Conservation (phyloP, 768 basidiomycete genomes). For the Podaxis carcinomalis region DNA sequence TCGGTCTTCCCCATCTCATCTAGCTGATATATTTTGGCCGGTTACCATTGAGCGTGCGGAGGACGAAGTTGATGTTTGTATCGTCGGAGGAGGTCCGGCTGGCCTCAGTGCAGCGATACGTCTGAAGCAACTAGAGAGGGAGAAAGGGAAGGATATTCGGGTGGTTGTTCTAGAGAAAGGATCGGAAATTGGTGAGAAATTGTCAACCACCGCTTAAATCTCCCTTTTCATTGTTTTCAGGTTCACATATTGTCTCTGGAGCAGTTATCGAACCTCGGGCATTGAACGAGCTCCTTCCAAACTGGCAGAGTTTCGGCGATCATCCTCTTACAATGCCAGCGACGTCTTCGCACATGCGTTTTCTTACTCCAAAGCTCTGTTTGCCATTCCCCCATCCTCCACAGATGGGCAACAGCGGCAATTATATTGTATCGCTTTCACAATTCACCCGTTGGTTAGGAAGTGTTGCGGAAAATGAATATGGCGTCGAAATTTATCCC, state of each 20-base stretch:
- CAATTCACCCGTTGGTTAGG: constrained; percentile 89
- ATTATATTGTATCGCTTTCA: constrained; percentile 89
- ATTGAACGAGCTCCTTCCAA: constrained; percentile 84
- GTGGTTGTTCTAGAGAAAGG: constrained; percentile 97
- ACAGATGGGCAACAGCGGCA: constrained; percentile 92
- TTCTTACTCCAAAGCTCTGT: constrained; percentile 62
- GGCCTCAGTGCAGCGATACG: constrained; percentile 95
- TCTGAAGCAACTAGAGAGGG: constrained; percentile 85
- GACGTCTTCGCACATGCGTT: constrained; percentile 78
- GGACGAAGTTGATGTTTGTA: constrained; percentile 95
- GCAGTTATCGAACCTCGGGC: constrained; percentile 93
- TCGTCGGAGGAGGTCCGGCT: constrained; percentile 94
- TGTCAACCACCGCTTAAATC: neutral
- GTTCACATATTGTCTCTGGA: constrained; percentile 92
- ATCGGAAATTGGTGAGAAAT: constrained; percentile 67
- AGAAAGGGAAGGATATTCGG: constrained; percentile 74
- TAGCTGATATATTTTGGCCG: constrained; percentile 40
- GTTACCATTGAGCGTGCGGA: constrained; percentile 71
- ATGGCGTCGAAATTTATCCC: constrained; percentile 93
- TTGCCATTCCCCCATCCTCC: constrained; percentile 93
- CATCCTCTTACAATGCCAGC: constrained; percentile 84
- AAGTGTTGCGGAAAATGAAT: constrained; percentile 68
- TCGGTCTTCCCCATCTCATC: neutral
- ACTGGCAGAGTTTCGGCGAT: constrained; percentile 60
- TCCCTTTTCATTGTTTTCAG: constrained; percentile 31